A percentile compares a stretch with the other conserved stretches of the same genome.
These are phyloP conservation scores for Uromyces viciae-fabae DNA, from an alignment of 1,284 basidiomycete species.

Conservation along the genomic window DNA sequence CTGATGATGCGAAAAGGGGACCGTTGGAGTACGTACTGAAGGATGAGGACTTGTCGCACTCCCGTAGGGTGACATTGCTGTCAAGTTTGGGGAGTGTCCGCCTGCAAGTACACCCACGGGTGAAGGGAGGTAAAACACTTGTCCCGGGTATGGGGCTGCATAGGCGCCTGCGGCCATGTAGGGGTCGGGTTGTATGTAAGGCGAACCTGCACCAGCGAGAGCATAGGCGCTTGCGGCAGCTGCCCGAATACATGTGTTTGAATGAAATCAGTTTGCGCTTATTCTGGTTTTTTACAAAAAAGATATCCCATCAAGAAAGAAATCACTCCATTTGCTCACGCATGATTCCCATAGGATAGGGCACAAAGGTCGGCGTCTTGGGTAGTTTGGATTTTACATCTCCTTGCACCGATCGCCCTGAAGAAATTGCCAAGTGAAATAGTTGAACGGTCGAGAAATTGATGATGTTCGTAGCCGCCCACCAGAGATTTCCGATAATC, in stretches of 20 bases:
- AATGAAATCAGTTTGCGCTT: neutral
- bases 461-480: neutral
- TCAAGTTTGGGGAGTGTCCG: constrained; percentile 28
- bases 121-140: constrained; percentile 43
- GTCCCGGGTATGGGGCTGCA: constrained; percentile 29
- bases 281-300: neutral
- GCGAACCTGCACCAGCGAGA: constrained; percentile 33
- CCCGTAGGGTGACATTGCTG: constrained; percentile 28
- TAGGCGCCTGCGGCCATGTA: constrained; percentile 35
- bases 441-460: neutral
- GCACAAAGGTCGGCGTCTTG: constrained; percentile 45
- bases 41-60: constrained; percentile 32
- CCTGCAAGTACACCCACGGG: constrained; percentile 38
- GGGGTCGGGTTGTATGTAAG: constrained; percentile 41
- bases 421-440: neutral
- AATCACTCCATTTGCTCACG: constrained; percentile 16
- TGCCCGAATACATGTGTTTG: neutral
- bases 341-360: constrained; percentile 44
- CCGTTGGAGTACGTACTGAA: constrained; percentile 22
- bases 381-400: constrained; percentile 43
- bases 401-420: constrained; percentile 42
- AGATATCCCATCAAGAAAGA: neutral
- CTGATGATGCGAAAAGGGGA: constrained; percentile 35
- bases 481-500: too few relatives aligned
- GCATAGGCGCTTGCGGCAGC: constrained; percentile 31